Evolutionary conservation across 1,284 basidiomycete genomes (phyloP).

Genomic region (Cryptococcus wingfieldii): DNA sequence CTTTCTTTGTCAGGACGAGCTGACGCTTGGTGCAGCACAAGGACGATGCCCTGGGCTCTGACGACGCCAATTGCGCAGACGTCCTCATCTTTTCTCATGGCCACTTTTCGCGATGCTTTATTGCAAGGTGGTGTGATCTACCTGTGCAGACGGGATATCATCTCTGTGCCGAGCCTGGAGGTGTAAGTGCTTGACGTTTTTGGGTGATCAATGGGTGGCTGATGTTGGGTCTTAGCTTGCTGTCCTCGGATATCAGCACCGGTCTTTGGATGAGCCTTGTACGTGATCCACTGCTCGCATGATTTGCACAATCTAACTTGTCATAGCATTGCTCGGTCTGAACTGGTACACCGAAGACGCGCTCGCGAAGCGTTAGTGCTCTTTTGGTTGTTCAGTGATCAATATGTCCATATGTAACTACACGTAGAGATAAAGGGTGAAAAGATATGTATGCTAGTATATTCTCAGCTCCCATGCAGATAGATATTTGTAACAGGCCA

Average conservation of each 20-base stretch:
- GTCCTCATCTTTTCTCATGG: conserved; percentile 56
- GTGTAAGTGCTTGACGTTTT: conserved; percentile 23
- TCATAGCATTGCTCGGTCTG: conserved; percentile 43
- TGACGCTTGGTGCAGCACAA: conserved; percentile 17
- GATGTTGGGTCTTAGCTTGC: conserved; percentile 27
- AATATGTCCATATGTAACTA: too few species aligned
- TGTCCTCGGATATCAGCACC: conserved; percentile 50
- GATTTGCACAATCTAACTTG: not conserved
- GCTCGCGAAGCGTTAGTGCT: conserved; percentile 19
- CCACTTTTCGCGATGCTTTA: conserved; percentile 79
- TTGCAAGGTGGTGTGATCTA: conserved; percentile 52
- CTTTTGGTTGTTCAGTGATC: not conserved
- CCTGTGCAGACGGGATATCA: conserved; percentile 48
- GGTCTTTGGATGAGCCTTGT: conserved; percentile 47
- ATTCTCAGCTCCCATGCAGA: too few species aligned
- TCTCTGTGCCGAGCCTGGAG: conserved; percentile 47
- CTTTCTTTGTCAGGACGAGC: not conserved
- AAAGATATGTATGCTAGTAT: too few species aligned
- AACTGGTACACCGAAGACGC: conserved; percentile 49
- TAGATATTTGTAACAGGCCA: too few species aligned
- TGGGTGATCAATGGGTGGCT: not conserved
- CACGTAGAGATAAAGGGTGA: too few species aligned
- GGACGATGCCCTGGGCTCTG: conserved; percentile 18
- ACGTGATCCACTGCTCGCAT: conserved; percentile 12
- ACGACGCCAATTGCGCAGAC: conserved; percentile 38